A percentile compares a stretch with the other conserved stretches of the same genome.
These are phyloP conservation scores for Trametopsis cervina DNA, from an alignment of 768 basidiomycete genomes.

Conservation along the genomic window DNA sequence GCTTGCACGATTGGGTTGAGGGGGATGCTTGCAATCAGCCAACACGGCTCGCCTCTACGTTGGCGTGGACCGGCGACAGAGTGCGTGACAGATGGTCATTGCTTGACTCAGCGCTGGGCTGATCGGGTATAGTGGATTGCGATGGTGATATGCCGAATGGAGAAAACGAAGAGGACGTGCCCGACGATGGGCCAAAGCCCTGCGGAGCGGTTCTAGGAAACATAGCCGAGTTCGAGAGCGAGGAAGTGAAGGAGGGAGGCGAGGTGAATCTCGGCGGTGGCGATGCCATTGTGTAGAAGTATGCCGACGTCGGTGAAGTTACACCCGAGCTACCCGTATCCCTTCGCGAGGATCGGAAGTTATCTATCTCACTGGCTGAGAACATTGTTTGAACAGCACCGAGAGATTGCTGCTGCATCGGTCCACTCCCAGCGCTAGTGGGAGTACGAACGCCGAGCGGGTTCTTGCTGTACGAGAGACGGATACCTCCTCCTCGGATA, in stretches of 20 bases:
- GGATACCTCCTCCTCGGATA: slow-evolving; percentile 93
- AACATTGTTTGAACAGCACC: slow-evolving; percentile 8
- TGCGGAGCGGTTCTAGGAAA: slow-evolving; percentile 21
- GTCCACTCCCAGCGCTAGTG: slow-evolving; percentile 34
- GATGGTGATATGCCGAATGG: slow-evolving; percentile 30
- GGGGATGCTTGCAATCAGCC: slow-evolving; percentile 24
- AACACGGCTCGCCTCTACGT: slow-evolving; percentile 43
- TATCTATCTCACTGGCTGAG: slow-evolving; percentile 16
- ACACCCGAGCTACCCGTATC: slow-evolving; percentile 21
- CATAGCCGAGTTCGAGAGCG: slow-evolving; percentile 13
- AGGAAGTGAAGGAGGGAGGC: slow-evolving; percentile 23
- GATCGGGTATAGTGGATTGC: slow-evolving; percentile 26
- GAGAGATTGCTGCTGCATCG: slow-evolving; percentile 14
- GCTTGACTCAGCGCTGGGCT: slow-evolving; percentile 23
- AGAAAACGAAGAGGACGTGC: slow-evolving; percentile 25
- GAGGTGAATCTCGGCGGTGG: slow-evolving; percentile 31
- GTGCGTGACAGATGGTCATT: slow-evolving; percentile 20
- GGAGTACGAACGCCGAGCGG: slow-evolving; percentile 89
- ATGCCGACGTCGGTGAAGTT: slow-evolving; percentile 26
- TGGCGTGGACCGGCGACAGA: slow-evolving; percentile 19
- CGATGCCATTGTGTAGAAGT: slow-evolving; percentile 28
- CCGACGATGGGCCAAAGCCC: slow-evolving; percentile 19
- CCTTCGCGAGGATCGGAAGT: slow-evolving; percentile 18
- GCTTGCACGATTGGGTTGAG: slow-evolving; percentile 16
- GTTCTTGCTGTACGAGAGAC: slow-evolving; percentile 96